Percentiles rank a stretch among this genome's conserved stretches.
Evolutionary conservation across 2,329 filamentous ascomycete genomes (phyloP).

Genomic region (Chrysoporthe cubensis): DNA sequence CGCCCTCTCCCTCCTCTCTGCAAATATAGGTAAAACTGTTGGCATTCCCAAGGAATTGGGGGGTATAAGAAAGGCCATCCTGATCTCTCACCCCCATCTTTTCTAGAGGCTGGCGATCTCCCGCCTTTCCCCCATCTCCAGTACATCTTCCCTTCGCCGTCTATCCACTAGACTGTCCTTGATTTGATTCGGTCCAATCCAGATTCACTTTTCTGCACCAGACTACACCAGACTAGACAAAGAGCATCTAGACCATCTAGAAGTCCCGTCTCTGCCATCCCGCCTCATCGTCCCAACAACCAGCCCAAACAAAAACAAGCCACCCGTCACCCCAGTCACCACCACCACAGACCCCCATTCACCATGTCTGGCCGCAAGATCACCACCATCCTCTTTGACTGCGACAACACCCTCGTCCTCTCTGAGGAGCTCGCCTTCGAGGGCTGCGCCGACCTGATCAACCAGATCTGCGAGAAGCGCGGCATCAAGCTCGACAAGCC

Average conservation of each 20-base stretch:
- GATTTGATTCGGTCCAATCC: constrained; percentile 7
- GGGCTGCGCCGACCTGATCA: constrained; percentile 86
- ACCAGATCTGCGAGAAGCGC: constrained; percentile 73
- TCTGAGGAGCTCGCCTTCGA: constrained; percentile 91
- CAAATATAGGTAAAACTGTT: constrained; percentile 14
- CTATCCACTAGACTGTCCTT: neutral
- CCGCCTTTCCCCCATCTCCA: neutral
- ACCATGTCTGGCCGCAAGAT: constrained; percentile 49
- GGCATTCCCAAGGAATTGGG: neutral
- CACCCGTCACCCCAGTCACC: constrained; percentile 4
- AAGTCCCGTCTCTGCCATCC: constrained; percentile 11
- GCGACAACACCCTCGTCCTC: constrained; percentile 90
- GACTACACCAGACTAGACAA: constrained; percentile 20
- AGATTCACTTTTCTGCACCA: constrained; percentile 12
- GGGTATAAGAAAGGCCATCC: neutral
- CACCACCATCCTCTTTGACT: constrained; percentile 75
- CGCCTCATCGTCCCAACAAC: constrained; percentile 2
- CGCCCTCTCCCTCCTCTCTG: neutral
- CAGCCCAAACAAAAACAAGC: neutral
- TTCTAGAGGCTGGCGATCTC: neutral
- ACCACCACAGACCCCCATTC: neutral
- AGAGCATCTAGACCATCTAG: constrained; percentile 11
- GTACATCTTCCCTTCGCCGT: neutral
- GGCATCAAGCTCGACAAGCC: constrained; percentile 58
- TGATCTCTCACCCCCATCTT: neutral